A percentile compares a stretch with the other conserved stretches of the same genome.
phyloP scores from a whole-genome alignment of 2,329 filamentous ascomycete genomes.

The Colletotrichum scovillei region DNA sequence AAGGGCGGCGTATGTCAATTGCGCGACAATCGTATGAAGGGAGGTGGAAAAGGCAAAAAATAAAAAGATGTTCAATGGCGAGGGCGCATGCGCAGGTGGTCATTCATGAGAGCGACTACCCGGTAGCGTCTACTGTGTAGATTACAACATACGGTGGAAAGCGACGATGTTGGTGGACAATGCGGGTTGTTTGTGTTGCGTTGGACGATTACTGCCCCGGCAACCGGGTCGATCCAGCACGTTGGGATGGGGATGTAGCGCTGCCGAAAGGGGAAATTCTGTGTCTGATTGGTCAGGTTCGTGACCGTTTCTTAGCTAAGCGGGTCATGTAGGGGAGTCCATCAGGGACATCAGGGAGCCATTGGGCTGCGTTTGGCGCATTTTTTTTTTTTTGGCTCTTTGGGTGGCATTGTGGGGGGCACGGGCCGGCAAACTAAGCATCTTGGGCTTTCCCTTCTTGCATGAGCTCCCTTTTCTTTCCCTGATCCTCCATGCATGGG shows the following conservation, averaged over 20 bases:
- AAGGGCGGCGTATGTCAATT: constrained; percentile 17
- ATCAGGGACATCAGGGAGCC: background rate
- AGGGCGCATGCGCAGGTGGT: background rate
- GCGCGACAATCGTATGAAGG: background rate
- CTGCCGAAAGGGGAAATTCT: background rate
- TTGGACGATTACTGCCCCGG: constrained; percentile 40
- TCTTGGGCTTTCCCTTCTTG: constrained; percentile 5
- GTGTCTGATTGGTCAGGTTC: constrained; percentile 1
- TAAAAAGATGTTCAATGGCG: constrained; percentile 6
- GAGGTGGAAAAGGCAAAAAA: background rate
- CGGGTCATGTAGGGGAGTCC: background rate
- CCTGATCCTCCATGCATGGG: background rate
- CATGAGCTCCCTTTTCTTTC: background rate
- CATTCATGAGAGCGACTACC: constrained; percentile 26
- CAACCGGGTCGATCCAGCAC: constrained; percentile 34
- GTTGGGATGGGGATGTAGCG: constrained; percentile 32
- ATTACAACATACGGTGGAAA: background rate
- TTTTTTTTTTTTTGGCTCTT: background rate
- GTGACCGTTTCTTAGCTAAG: background rate
- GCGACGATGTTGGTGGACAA: constrained; percentile 14
- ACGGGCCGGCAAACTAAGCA: constrained; percentile 9
- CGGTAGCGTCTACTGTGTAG: background rate
- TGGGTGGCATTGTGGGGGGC: constrained; percentile 4
- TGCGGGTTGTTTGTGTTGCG: constrained; percentile 32
- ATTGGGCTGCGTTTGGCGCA: constrained; percentile 8